phyloP scores from a whole-genome alignment of 2,329 filamentous ascomycete genomes.

The Alternaria novae-zelandiae region DNA sequence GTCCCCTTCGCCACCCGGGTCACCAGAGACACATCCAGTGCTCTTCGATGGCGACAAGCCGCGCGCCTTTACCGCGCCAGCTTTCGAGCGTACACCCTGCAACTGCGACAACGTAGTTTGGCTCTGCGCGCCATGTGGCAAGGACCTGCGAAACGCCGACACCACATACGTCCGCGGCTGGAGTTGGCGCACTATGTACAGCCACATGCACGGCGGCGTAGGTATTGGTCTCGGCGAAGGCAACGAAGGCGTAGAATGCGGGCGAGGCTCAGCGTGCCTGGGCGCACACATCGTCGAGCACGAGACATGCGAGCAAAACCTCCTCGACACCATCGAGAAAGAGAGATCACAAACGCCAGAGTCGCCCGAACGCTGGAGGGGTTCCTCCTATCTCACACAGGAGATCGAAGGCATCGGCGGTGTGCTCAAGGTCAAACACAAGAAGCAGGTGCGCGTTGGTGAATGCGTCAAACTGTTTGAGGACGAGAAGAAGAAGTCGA shows the following conservation, averaged over 20 bases:
- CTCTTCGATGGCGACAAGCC: constrained; percentile 20
- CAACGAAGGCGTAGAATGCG: constrained; percentile 86
- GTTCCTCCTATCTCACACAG: constrained; percentile 79
- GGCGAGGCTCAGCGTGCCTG: constrained; percentile 77
- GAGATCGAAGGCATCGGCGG: constrained; percentile 93
- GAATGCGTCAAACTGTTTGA: constrained; percentile 86
- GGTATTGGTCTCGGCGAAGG: constrained; percentile 89
- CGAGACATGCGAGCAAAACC: constrained; percentile 81
- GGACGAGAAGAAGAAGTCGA: constrained; percentile 55
- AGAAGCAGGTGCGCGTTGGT: constrained; percentile 80
- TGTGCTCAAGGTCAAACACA: constrained; percentile 84
- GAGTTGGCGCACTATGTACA: constrained; percentile 88
- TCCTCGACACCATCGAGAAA: constrained; percentile 63
- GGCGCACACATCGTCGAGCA: constrained; percentile 78
- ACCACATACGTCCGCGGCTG: constrained; percentile 72
- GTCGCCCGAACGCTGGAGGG: constrained; percentile 57
- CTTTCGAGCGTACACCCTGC: constrained; percentile 63
- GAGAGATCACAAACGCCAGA: constrained; percentile 49
- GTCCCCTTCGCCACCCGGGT: constrained; percentile 29
- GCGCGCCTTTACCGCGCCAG: constrained; percentile 53
- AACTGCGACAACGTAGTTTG: constrained; percentile 70
- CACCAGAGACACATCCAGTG: constrained; percentile 26
- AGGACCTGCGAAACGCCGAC: constrained; percentile 67
- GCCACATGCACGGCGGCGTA: constrained; percentile 76
- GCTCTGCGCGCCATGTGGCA: constrained; percentile 85